Evolutionary conservation across 371 early-diverging fungal genomes (phyloP).

Genomic region (Nematocida sp.): DNA sequence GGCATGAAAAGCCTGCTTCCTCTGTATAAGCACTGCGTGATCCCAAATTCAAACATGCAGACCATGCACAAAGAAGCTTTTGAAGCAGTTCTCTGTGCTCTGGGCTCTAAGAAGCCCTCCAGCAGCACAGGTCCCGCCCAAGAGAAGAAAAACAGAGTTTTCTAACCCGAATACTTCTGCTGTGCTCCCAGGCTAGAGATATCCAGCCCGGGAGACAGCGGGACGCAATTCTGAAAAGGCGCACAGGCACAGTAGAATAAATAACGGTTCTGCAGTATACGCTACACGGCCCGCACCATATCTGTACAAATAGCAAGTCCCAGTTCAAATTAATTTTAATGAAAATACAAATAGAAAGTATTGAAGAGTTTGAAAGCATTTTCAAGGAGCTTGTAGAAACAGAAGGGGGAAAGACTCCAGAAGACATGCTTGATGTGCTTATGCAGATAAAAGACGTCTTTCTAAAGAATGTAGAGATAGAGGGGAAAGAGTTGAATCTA

Average conservation of each 20-base stretch:
- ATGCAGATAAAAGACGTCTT: conserved; percentile 34
- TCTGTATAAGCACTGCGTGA: conserved; percentile 1
- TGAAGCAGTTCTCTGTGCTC: neutral
- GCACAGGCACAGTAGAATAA: too few relatives aligned
- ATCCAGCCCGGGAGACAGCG: too few relatives aligned
- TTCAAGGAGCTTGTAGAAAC: conserved; percentile 20
- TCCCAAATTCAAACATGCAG: neutral
- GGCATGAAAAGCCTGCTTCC: conserved; percentile 45
- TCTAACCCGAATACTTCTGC: too few relatives aligned
- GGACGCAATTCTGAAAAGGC: too few relatives aligned
- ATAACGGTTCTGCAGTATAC: too few relatives aligned
- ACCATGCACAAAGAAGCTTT: neutral
- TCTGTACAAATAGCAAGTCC: too few relatives aligned
- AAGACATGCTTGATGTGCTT: conserved; percentile 29
- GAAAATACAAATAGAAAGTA: conserved; percentile 41
- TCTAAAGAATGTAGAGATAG: conserved; percentile 45
- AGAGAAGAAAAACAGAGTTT: too few relatives aligned
- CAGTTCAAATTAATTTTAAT: neutral
- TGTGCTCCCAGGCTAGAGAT: too few relatives aligned
- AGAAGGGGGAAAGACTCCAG: neutral
- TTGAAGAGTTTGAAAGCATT: conserved; percentile 18
- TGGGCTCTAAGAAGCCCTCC: too few relatives aligned
- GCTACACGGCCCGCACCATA: too few relatives aligned
- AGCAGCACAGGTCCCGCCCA: too few relatives aligned
- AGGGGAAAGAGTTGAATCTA: conserved; percentile 16